These are phyloP conservation scores for Hyparrhenia diplandra DNA, from an alignment of 176 grass and related monocot genomes.

Conservation along the genomic window DNA sequence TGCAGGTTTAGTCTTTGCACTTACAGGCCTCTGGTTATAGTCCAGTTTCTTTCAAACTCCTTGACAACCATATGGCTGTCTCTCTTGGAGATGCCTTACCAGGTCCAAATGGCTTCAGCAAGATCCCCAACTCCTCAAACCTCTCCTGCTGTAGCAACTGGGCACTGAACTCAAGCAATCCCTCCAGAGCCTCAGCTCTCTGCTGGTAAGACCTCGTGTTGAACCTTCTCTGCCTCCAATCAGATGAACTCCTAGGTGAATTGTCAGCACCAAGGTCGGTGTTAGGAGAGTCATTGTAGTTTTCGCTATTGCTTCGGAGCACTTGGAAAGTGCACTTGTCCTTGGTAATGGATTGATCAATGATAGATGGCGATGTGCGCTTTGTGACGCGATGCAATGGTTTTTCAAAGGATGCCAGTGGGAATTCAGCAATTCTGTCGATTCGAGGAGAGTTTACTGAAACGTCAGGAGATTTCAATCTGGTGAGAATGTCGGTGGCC, in stretches of 20 bases:
- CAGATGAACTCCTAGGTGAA: slow-evolving; percentile 48
- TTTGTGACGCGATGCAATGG: slow-evolving; percentile 34
- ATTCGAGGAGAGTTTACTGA: slow-evolving; percentile 90
- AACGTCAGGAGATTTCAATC: slow-evolving; percentile 70
- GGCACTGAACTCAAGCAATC: slow-evolving; percentile 94
- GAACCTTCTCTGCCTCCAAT: slow-evolving; percentile 67
- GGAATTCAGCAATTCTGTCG: slow-evolving; percentile 82
- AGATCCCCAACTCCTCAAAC: slow-evolving; percentile 72
- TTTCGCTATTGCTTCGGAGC: slow-evolving; percentile 34
- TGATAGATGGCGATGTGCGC: slow-evolving; percentile 8
- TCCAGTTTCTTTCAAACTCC: slow-evolving; percentile 74
- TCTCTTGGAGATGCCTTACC: slow-evolving; percentile 86
- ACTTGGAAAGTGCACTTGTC: slow-evolving; percentile 92
- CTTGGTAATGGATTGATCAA: slow-evolving; percentile 78
- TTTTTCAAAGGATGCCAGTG: slow-evolving; percentile 59
- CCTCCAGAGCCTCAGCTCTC: slow-evolving; percentile 82
- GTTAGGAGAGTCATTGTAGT: slow-evolving; percentile 10
- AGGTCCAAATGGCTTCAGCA: slow-evolving; percentile 84
- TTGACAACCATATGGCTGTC: slow-evolving; percentile 92
- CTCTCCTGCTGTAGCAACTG: slow-evolving; percentile 83
- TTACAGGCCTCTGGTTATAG: slow-evolving; percentile 24
- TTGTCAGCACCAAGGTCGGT: slow-evolving; percentile 23
- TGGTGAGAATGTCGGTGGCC: slow-evolving; percentile 27
- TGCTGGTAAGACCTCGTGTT: slow-evolving; percentile 73
- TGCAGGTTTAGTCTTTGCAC: slow-evolving; percentile 11